These are phyloP conservation scores for Martiniozyma asiatica DNA, from an alignment of 1,139 yeast species.

Conservation along the genomic window DNA sequence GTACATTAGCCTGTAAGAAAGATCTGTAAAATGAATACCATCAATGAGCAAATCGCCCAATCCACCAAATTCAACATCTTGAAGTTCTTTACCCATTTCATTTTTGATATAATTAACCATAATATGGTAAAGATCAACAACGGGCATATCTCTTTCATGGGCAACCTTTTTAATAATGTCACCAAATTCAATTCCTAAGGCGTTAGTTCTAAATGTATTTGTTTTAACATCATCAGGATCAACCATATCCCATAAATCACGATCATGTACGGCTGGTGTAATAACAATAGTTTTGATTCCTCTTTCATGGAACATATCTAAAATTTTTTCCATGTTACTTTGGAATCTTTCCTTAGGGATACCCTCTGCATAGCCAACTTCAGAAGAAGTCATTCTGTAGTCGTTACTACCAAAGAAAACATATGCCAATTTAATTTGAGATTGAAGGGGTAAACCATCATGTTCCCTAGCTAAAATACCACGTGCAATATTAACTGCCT, in stretches of 20 bases:
- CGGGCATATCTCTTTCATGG: conserved; percentile 35
- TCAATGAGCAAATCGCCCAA: conserved; percentile 19
- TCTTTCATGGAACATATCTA: conserved; percentile 26
- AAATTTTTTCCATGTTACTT: conserved; percentile 33
- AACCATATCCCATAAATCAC: conserved; percentile 23
- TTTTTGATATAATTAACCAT: conserved; percentile 21
- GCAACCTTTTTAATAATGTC: conserved; percentile 1
- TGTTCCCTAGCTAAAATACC: conserved; percentile 34
- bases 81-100: conserved; percentile 3
- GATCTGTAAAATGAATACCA: conserved; percentile 58
- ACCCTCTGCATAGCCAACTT: conserved; percentile 31
- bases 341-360: conserved; percentile 39
- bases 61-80: conserved; percentile 3
- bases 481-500: conserved; percentile 36
- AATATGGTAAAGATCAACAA: conserved; percentile 41
- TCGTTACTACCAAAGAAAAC: conserved; percentile 76
- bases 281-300: conserved; percentile 39
- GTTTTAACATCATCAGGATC: conserved; percentile 17
- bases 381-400: conserved; percentile 26
- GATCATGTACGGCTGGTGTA: conserved; percentile 53
- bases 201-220: conserved; percentile 29
- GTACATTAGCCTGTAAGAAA: conserved; percentile 45
- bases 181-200: conserved; percentile 5
- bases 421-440: conserved; percentile 31
- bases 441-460: conserved; percentile 19